These are phyloP conservation scores for Daldinia vernicosa DNA, from an alignment of 495 filamentous ascomycete species.

Conservation along the genomic window DNA sequence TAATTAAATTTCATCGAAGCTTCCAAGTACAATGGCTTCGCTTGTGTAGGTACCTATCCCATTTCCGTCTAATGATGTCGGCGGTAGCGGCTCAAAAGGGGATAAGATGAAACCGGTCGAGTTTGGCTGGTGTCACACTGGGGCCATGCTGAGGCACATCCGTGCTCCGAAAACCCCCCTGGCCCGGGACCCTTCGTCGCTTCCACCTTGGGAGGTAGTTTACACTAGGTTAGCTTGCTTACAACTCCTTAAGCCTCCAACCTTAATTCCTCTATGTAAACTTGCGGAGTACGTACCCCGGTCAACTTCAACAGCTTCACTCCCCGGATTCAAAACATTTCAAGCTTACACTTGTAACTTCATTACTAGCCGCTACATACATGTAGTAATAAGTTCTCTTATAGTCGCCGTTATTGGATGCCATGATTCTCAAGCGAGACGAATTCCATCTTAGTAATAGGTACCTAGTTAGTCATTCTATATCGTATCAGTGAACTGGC, in stretches of 20 bases:
- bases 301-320: constrained; percentile 11
- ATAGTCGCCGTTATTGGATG: background rate
- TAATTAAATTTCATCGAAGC: background rate
- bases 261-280: constrained; percentile 31
- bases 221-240: background rate
- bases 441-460: background rate
- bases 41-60: constrained; percentile 19
- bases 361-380: background rate
- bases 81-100: constrained; percentile 15
- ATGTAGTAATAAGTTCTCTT: background rate
- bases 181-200: constrained; percentile 19
- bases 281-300: constrained; percentile 6
- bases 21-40: constrained; percentile 9
- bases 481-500: background rate
- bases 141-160: constrained; percentile 45
- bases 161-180: constrained; percentile 39
- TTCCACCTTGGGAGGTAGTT: no score
- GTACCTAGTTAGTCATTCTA: background rate
- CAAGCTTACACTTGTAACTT: background rate
- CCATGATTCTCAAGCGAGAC: constrained; percentile 13
- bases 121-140: constrained; percentile 47
- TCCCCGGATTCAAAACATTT: constrained; percentile 15
- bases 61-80: constrained; percentile 22
- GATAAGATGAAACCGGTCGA: constrained; percentile 43
- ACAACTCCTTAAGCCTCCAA: constrained; percentile 19